Percentiles rank a stretch among this genome's conserved stretches.
Conservation (phyloP, 1,284 basidiomycete species). For the Irpex lacteus region DNA sequence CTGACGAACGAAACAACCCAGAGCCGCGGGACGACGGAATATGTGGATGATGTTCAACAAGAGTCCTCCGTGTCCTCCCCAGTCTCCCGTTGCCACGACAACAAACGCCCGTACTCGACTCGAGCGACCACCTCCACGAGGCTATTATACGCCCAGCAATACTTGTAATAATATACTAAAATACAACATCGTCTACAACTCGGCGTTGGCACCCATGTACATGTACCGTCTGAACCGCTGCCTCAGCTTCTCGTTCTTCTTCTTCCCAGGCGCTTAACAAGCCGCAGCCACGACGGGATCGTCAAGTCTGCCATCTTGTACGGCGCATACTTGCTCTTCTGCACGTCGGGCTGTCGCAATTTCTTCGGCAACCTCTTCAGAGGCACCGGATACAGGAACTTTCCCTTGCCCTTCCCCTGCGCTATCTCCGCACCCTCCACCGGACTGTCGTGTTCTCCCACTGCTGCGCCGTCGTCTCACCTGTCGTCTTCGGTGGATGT, state of each 20-base stretch:
- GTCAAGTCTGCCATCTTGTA: slow-evolving; percentile 77
- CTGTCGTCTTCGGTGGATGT: slow-evolving; percentile 30
- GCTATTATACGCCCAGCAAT: slow-evolving; percentile 1
- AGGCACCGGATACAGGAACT: slow-evolving; percentile 57
- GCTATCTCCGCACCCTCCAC: background rate
- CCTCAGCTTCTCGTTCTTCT: slow-evolving; percentile 60
- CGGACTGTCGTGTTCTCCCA: background rate
- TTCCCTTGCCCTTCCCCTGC: background rate
- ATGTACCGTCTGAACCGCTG: slow-evolving; percentile 66
- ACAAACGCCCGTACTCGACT: background rate
- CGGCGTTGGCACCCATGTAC: slow-evolving; percentile 54
- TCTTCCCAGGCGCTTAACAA: slow-evolving; percentile 62
- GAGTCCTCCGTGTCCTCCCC: background rate
- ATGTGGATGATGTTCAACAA: background rate
- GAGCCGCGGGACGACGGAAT: background rate
- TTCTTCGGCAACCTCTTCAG: slow-evolving; percentile 59
- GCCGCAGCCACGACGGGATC: slow-evolving; percentile 70
- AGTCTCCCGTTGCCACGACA: background rate
- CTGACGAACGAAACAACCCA: background rate
- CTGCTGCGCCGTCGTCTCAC: slow-evolving; percentile 5
- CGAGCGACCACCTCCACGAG: background rate
- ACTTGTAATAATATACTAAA: slow-evolving; percentile 2
- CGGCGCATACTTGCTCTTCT: slow-evolving; percentile 60
- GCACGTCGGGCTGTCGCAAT: slow-evolving; percentile 40
- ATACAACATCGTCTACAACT: slow-evolving; percentile 23